Base-by-base conservation (phyloP, 2,329 filamentous ascomycete species). In the Clonostachys chloroleuca region DNA sequence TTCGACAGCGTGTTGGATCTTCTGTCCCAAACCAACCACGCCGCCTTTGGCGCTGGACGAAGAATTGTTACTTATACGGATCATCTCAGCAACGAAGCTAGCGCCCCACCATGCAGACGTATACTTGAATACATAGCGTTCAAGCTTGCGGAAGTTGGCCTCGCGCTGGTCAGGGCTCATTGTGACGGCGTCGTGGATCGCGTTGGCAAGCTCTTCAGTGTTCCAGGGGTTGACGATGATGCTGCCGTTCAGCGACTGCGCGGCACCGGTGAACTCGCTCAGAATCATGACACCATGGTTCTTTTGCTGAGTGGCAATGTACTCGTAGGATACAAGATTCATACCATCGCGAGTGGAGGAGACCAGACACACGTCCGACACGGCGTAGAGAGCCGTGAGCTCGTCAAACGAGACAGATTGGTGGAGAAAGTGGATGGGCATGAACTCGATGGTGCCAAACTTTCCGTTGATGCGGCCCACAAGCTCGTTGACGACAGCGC, bases 171-270 rank as follows among this genome's bases (percentile, higher is more conserved):
- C 92, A 16, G 91, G 83, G 46, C 86, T 86, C 90, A 97, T 96
- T 47, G 92, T 96, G 40, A 97, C 91, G n/a, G 92, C 90, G 55
- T 96, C 91, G 66, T 96, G 88, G 56, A 97, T 92, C 6, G 92
- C 89, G 58, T 91, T 89, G 39, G 92, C 92, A 36, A 97, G 75
- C 66, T 97, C 92, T 62, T 96, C 92, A 0, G 92, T 96, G 65
- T 97, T 97, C 94, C 94, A 99, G 1, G 94, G 94, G 68, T 99
- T 99, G 60, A 97, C 89, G 46, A 97, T 92, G 45, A 97, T 77
- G 56, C 89, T 91, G 51, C 92, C 92, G 56, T 95, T 96, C 49
- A 99, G 78, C 52, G 88, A 94, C 68, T 97, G 94, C 1, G 94
- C 92, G 8, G 94, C 94, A 40, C 94, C 94, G 0, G 94, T 92